These are phyloP conservation scores for Xylaria castorea DNA, from an alignment of 495 filamentous ascomycete species.

Conservation along the genomic window DNA sequence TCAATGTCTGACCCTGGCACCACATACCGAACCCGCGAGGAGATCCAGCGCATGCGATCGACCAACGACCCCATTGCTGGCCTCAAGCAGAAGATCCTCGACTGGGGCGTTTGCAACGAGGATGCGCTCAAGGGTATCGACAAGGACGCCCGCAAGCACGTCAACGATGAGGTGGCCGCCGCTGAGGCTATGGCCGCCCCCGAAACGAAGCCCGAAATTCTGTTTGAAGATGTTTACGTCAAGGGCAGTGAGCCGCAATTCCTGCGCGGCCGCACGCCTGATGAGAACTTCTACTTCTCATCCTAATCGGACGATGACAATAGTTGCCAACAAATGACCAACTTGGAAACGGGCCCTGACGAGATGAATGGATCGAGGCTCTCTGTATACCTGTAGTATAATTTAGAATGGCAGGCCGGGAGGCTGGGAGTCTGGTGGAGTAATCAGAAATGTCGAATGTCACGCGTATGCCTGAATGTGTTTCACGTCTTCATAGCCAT, in stretches of 20 bases:
- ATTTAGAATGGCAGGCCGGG: slow-evolving; percentile 36
- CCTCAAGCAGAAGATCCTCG: slow-evolving; percentile 95
- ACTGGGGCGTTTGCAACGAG: slow-evolving; percentile 90
- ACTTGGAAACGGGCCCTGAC: neutral
- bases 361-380: slow-evolving; percentile 17
- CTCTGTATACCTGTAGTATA: slow-evolving; percentile 36
- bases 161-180: slow-evolving; percentile 88
- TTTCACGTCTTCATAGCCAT: slow-evolving; percentile 18
- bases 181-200: slow-evolving; percentile 87
- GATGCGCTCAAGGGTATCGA: slow-evolving; percentile 97
- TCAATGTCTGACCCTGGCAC: slow-evolving; percentile 99
- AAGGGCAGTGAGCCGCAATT: slow-evolving; percentile 87
- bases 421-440: slow-evolving; percentile 33
- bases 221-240: slow-evolving; percentile 98
- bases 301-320: slow-evolving; percentile 26
- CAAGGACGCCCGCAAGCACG: slow-evolving; percentile 82
- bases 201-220: slow-evolving; percentile 74
- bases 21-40: slow-evolving; percentile 98
- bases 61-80: slow-evolving; percentile 98
- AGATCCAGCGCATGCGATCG: slow-evolving; percentile 98
- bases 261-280: slow-evolving; percentile 85
- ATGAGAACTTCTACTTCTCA: slow-evolving; percentile 89
- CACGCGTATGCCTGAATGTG: slow-evolving; percentile 17
- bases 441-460: slow-evolving; percentile 27
- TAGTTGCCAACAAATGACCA: slow-evolving; percentile 8